Conservation (phyloP, 2,329 filamentous ascomycete species). For the Cryphonectria nitschkei region DNA sequence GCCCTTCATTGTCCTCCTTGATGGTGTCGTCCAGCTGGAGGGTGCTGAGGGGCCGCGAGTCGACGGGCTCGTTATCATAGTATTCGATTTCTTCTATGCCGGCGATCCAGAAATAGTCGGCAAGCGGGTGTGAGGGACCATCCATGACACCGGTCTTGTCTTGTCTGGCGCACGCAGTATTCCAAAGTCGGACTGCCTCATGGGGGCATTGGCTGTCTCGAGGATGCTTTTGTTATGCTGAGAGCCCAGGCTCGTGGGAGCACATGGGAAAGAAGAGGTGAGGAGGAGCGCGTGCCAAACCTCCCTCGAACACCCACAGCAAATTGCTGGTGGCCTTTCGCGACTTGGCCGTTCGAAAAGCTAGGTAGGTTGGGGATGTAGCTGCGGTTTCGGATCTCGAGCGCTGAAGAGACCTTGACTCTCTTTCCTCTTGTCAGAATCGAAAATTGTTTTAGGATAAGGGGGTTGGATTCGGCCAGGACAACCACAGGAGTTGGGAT, state of each 20-base stretch:
- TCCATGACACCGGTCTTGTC: constrained; percentile 53
- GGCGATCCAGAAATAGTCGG: constrained; percentile 78
- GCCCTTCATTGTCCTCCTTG: constrained; percentile 62
- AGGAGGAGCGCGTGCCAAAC: constrained; percentile 8
- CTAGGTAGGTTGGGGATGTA: not conserved
- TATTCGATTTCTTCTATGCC: constrained; percentile 71
- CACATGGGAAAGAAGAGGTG: not conserved
- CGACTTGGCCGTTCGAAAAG: not conserved
- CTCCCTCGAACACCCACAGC: constrained; percentile 8
- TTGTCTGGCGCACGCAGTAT: constrained; percentile 22
- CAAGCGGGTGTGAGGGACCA: constrained; percentile 65
- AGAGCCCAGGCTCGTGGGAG: constrained; percentile 20
- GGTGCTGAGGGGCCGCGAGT: constrained; percentile 40
- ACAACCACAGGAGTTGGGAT: not conserved
- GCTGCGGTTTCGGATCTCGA: not conserved
- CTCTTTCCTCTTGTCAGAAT: not conserved
- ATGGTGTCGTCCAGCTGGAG: constrained; percentile 61
- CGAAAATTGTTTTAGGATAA: not conserved
- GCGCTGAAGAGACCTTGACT: not conserved
- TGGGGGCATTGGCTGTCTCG: constrained; percentile 28
- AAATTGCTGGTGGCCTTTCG: constrained; percentile 8
- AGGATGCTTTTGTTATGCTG: not conserved
- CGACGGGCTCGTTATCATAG: constrained; percentile 49
- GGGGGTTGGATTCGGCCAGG: not conserved
- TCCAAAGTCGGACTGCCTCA: constrained; percentile 23